Conservation (phyloP, 768 basidiomycete species). For the Pholiota conissans region DNA sequence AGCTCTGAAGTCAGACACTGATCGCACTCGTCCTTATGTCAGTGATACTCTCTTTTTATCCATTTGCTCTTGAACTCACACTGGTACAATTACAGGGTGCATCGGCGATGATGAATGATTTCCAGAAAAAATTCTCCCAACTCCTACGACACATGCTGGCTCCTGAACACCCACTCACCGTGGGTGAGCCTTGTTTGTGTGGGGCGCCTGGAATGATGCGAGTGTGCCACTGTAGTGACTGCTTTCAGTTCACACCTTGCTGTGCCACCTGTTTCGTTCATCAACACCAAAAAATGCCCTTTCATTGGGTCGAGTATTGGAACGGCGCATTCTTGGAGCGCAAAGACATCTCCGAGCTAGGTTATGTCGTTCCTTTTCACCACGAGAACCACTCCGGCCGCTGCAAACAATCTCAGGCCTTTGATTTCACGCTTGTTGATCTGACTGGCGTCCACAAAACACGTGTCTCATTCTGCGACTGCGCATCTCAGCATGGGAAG, state of each 20-base stretch:
- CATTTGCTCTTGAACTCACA: too few relatives aligned
- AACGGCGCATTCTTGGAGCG: neutral
- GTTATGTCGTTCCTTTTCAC: neutral
- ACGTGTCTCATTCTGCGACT: conserved; percentile 1
- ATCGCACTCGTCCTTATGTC: neutral
- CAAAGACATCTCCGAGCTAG: neutral
- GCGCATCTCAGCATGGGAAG: neutral
- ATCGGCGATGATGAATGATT: neutral
- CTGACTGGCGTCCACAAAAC: neutral
- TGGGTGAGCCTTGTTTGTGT: neutral
- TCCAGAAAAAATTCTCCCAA: neutral
- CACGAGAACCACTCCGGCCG: neutral
- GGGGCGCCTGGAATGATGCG: neutral
- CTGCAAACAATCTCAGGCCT: neutral
- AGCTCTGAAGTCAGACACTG: too few relatives aligned
- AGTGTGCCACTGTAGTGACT: neutral
- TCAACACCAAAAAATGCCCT: neutral
- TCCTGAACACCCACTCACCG: neutral
- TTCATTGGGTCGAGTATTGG: neutral
- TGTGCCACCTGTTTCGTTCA: neutral
- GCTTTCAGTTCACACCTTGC: neutral
- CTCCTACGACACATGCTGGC: neutral
- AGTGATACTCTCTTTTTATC: neutral
- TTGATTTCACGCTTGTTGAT: conserved; percentile 1
- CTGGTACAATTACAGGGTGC: neutral